Base-by-base conservation (phyloP, 192 early-diverging fungal species). In the Backusella parvicylindrica region DNA sequence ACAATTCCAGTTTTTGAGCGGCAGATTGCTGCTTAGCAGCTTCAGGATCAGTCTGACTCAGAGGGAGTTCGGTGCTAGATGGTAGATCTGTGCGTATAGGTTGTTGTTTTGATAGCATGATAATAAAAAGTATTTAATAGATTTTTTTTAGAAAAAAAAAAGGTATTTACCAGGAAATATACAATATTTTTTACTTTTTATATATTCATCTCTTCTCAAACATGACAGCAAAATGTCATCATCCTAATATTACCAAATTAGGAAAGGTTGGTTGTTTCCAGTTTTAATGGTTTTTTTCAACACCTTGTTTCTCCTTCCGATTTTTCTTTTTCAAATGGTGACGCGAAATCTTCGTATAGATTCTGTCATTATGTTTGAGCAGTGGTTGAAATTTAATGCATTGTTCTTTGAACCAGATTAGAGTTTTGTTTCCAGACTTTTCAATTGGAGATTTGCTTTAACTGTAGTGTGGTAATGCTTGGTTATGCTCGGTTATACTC, bases 1-100 rank as follows among this genome's bases (percentile, higher is more conserved):
- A 81, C 23, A 81, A 41, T 71, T 84, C 78, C 68, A 79, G 68
- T 35, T 79, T 81, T 37, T 84, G 38, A 15, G 40, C 60, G 9
- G 60, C 35, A 15, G 72, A 63, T 31, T 41, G 38, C 38, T 66
- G 56, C 38, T 56, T 72, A n/a, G 70, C 70, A 37, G 35, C 35
- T 21, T 68, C 66, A 37, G 66, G 66, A 12, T 68, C 66, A 23
- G 33, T 23, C 21, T 68, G 33, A 68, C 66, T 68, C n/a, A 68
- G 36, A 37, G 66, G 66, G 9, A 60, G 53, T 12, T 23, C 8
- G 9, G 53, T 60, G 3, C 13, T 60, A 4, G 43, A 26, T 60
- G 21, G 26, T 13, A n/a, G n/a, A n/a, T n/a, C n/a, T n/a, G 26
- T 60, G 11, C 16, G 18, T 47, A n/a, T 47, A 12, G 53, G 2